phyloP scores from a whole-genome alignment of 371 early-diverging fungal species.

The Mucor mucedo region DNA sequence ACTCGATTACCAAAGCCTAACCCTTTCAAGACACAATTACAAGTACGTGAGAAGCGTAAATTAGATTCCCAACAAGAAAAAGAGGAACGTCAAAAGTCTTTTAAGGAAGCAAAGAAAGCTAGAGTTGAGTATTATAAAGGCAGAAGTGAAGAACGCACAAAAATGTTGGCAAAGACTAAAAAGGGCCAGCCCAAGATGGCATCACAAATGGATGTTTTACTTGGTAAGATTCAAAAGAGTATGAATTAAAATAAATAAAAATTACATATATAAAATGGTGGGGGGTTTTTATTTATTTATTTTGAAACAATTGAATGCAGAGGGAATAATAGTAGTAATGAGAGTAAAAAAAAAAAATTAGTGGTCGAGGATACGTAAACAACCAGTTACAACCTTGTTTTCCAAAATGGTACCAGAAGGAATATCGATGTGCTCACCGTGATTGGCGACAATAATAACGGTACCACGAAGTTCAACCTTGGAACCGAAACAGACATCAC shows the following conservation, averaged over 20 bases:
- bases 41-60: conserved; percentile 51
- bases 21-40: conserved; percentile 63
- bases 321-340: conserved; percentile 1
- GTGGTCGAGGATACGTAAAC: conserved; percentile 89
- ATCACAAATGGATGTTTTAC: conserved; percentile 65
- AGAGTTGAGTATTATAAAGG: conserved; percentile 58
- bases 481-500: conserved; percentile 97
- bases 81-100: conserved; percentile 37
- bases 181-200: conserved; percentile 72
- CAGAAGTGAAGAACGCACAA: conserved; percentile 61
- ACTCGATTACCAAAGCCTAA: conserved; percentile 53
- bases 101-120: conserved; percentile 51
- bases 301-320: conserved; percentile 5
- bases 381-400: conserved; percentile 98
- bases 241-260: conserved; percentile 9
- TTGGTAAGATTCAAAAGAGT: conserved; percentile 59
- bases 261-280: not conserved
- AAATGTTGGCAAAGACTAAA: conserved; percentile 61
- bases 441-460: conserved; percentile 99
- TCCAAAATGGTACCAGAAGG: conserved; percentile 98
- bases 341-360: conserved; percentile 30
- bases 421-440: conserved; percentile 95
- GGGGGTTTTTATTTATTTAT: conserved; percentile 1
- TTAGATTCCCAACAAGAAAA: conserved; percentile 46
- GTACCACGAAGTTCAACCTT: conserved; percentile 96